Conservation (phyloP, 2,329 filamentous ascomycete genomes). For the Lasiodiplodia sp. region DNA sequence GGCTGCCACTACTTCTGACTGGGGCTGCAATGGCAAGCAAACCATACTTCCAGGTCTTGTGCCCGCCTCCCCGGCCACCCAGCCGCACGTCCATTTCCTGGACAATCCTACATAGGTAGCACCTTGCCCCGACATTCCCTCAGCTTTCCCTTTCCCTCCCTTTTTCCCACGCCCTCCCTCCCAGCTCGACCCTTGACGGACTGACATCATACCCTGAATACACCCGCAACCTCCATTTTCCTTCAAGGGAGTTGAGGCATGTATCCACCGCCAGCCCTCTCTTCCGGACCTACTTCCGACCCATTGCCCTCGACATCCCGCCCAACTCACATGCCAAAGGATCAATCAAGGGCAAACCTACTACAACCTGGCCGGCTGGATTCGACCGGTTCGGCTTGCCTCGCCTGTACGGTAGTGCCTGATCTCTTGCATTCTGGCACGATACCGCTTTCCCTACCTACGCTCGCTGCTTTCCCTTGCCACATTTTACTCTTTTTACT, state of each 20-base stretch:
- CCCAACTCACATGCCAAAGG: background rate
- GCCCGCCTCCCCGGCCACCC: background rate
- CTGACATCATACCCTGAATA: background rate
- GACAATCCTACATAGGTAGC: background rate
- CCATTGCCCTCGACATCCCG: background rate
- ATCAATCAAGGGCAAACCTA: background rate
- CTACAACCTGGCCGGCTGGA: background rate
- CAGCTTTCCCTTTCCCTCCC: background rate
- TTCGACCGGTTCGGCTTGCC: background rate
- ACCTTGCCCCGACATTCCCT: background rate
- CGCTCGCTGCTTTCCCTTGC: background rate
- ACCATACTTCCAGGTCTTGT: background rate
- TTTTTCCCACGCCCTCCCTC: background rate
- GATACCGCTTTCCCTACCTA: background rate
- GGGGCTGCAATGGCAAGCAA: conserved; percentile 7
- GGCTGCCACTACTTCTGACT: background rate
- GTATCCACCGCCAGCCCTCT: background rate
- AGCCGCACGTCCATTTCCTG: background rate
- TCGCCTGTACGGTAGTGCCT: background rate
- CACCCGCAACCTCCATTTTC: background rate
- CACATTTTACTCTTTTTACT: background rate
- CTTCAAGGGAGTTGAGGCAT: background rate
- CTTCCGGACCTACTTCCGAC: background rate
- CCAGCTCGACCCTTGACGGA: background rate
- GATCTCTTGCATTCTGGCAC: background rate